Evolutionary conservation across 441 rosid genomes (phyloP), one percentile per base, ranked within the genome.

Genomic region (Euphorbia schlechtendalii): DNA sequence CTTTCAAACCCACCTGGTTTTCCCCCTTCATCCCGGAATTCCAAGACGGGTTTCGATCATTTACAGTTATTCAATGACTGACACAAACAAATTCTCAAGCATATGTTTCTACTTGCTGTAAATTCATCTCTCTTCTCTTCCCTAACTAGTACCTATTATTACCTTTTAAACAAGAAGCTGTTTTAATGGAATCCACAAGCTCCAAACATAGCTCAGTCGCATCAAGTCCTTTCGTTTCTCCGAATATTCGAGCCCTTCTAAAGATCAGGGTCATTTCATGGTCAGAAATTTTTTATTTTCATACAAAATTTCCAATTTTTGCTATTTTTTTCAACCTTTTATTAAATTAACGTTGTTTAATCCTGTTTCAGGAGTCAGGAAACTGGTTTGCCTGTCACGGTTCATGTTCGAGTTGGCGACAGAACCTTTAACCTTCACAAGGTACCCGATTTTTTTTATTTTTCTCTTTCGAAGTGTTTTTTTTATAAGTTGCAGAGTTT

Each of bases 201-300:
- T 67, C 84, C 2, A 87, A 79, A 73, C 86, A 73, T 66, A 72
- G 76, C 65, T 83, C 90, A 10, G 76, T 76, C 15, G 68, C 85
- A 40, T 83, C 90, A 4, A 87, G 89, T 71, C 92, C 90, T 38
- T 78, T 82, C 75, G 70, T 81, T 66, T 87, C 92, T 13, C 93
- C 91, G 1, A 87, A 80, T 69, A 61, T 85, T 54, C 68, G 78
- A 41, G 84, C 86, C 63, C 80, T 89, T 59, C 80, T 89, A 20
- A 89, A 84, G 82, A 87, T 87, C 64, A 87, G 77, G 78, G 73
- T 85, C 70, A 79, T 85, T 48, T 84, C 91, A 69, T 89, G 96
- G 90, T 87, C 69, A 58, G 74, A 15, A 30, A 21, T 46, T 1
- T 13, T 13, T 14, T 11, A n/a, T 20, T 10, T 24, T 17, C 25